phyloP scores from a whole-genome alignment of 2,329 filamentous ascomycete genomes.

The Plenodomus biglobosus region DNA sequence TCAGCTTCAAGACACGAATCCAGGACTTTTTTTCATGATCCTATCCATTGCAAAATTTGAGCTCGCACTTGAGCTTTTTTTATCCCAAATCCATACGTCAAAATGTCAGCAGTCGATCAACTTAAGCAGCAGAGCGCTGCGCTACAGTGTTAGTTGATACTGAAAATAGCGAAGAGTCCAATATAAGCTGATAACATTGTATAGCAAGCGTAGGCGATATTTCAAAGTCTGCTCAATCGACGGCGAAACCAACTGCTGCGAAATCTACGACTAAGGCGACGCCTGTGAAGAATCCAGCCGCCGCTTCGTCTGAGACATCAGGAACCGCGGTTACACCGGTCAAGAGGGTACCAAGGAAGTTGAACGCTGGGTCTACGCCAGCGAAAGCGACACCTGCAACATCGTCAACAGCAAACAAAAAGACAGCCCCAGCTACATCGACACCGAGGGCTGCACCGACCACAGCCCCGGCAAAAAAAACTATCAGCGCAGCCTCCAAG shows the following conservation, averaged over 20 bases:
- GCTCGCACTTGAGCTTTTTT: background rate
- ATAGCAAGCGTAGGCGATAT: slow-evolving; percentile 35
- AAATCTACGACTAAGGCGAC: slow-evolving; percentile 18
- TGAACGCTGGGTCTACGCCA: slow-evolving; percentile 12
- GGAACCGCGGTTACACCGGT: slow-evolving; percentile 23
- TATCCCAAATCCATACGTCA: slow-evolving; percentile 1
- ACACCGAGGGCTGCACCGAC: slow-evolving; percentile 10
- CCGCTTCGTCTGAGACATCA: slow-evolving; percentile 5
- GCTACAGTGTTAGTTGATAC: slow-evolving; percentile 42
- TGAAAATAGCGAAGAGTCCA: background rate
- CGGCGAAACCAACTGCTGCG: slow-evolving; percentile 25
- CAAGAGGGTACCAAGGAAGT: slow-evolving; percentile 26
- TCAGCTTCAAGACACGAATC: background rate
- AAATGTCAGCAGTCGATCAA: slow-evolving; percentile 41
- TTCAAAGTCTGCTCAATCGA: slow-evolving; percentile 29
- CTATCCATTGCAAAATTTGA: too few species aligned
- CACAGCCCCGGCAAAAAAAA: slow-evolving; percentile 9
- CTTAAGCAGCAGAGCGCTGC: slow-evolving; percentile 48
- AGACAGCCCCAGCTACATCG: slow-evolving; percentile 2
- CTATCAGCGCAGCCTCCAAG: slow-evolving; percentile 16
- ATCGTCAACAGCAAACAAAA: slow-evolving; percentile 3
- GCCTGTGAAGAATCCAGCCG: slow-evolving; percentile 19
- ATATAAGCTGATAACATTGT: slow-evolving; percentile 6
- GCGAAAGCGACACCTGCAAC: slow-evolving; percentile 5
- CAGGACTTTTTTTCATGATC: too few species aligned